A percentile compares a stretch with the other conserved stretches of the same genome.
Conservation (phyloP, 192 early-diverging fungal genomes). For the Backusella mclennaniae region DNA sequence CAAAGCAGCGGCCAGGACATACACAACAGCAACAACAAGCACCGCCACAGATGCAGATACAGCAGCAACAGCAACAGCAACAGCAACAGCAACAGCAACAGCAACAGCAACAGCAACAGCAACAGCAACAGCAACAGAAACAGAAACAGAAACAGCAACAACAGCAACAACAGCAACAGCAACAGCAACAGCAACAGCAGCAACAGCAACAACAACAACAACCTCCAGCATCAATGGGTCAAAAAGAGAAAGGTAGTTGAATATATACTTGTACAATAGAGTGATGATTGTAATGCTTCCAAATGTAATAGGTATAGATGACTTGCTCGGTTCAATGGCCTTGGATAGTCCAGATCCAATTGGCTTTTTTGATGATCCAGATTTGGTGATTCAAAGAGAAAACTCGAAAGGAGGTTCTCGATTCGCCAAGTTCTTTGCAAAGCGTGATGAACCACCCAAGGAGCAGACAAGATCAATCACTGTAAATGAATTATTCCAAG, state of each 20-base stretch:
- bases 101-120: background rate
- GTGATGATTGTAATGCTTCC: background rate
- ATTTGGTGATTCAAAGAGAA: conserved; percentile 31
- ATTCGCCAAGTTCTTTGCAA: conserved; percentile 59
- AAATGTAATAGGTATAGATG: background rate
- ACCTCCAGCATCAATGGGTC: background rate
- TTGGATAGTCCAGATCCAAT: background rate
- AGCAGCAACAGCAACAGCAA: background rate
- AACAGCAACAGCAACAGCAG: too few species aligned
- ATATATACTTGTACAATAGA: background rate
- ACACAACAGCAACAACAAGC: background rate
- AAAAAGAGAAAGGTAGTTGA: background rate
- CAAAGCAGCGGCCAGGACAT: background rate
- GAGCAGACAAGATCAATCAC: conserved; percentile 20
- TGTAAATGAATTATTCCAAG: conserved; percentile 53
- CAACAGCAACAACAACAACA: too few species aligned
- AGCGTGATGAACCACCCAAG: conserved; percentile 35
- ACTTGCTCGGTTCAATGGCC: background rate
- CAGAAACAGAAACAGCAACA: background rate
- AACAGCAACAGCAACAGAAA: too few species aligned
- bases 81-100: background rate
- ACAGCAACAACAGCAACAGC: too few species aligned
- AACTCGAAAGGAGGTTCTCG: conserved; percentile 51
- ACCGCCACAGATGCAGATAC: background rate
- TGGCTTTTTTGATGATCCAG: conserved; percentile 38